These are phyloP conservation scores for Calycina herbarum DNA, from an alignment of 2,329 filamentous ascomycete genomes.

Conservation along the genomic window DNA sequence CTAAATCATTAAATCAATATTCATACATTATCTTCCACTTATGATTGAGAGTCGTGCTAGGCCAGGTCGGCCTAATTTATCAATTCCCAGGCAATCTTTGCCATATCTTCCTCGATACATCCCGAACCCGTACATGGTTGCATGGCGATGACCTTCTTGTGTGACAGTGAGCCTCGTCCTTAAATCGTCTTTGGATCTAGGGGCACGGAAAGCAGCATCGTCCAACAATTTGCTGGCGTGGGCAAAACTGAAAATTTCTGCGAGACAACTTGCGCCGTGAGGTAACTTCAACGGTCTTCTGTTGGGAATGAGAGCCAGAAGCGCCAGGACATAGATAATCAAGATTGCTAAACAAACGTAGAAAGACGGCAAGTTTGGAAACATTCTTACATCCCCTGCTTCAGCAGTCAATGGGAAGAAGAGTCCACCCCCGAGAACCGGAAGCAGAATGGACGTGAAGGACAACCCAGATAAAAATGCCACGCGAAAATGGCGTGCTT, in stretches of 20 bases:
- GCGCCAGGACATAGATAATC: constrained; percentile 65
- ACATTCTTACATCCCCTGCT: constrained; percentile 59
- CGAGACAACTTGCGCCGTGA: constrained; percentile 70
- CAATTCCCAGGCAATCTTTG: constrained; percentile 34
- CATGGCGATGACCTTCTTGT: constrained; percentile 20
- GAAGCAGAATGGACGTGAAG: constrained; percentile 60
- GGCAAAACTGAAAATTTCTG: constrained; percentile 76
- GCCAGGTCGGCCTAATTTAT: constrained; percentile 31
- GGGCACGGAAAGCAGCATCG: constrained; percentile 72
- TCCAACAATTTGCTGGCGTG: constrained; percentile 69
- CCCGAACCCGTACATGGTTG: constrained; percentile 33
- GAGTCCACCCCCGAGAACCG: constrained; percentile 66
- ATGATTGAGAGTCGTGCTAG: constrained; percentile 8
- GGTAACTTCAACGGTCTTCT: constrained; percentile 66
- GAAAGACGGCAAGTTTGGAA: constrained; percentile 71
- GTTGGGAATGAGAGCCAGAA: constrained; percentile 62
- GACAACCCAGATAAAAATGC: constrained; percentile 61
- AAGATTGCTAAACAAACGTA: constrained; percentile 72
- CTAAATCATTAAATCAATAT: constrained; percentile 10
- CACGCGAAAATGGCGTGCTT: constrained; percentile 61
- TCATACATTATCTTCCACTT: constrained; percentile 4
- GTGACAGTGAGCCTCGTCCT: constrained; percentile 58
- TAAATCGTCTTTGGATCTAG: constrained; percentile 67
- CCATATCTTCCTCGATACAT: constrained; percentile 31
- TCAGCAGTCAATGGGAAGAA: constrained; percentile 70